These are phyloP conservation scores for Choiromyces venosus DNA, from an alignment of 495 filamentous ascomycete species.

Conservation along the genomic window DNA sequence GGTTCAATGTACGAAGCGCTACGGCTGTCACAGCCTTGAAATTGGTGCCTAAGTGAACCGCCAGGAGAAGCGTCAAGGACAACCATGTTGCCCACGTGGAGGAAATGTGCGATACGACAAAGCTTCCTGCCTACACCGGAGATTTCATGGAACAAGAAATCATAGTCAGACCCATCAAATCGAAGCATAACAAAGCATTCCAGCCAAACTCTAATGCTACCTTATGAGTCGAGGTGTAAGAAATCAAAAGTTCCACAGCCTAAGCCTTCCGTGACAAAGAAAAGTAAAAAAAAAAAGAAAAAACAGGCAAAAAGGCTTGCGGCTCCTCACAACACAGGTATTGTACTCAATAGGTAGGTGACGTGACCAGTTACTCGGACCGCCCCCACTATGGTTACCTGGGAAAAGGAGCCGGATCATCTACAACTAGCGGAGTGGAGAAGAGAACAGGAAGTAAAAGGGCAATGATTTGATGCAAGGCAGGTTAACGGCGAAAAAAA, in stretches of 20 bases:
- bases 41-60: slow-evolving; percentile 72
- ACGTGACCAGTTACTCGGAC: slow-evolving; percentile 1
- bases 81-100: slow-evolving; percentile 67
- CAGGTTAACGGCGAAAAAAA: slow-evolving; percentile 17
- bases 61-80: slow-evolving; percentile 64
- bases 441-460: neutral
- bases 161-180: neutral
- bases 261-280: neutral
- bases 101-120: slow-evolving; percentile 71
- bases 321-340: neutral
- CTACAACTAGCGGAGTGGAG: neutral
- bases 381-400: neutral
- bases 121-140: slow-evolving; percentile 58
- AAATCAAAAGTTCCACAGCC: neutral
- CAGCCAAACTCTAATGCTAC: neutral
- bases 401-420: neutral
- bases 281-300: neutral
- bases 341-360: neutral
- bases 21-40: slow-evolving; percentile 80
- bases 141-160: neutral
- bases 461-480: slow-evolving; percentile 1
- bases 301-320: slow-evolving; percentile 2
- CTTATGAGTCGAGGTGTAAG: neutral
- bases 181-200: slow-evolving; percentile 3
- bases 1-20: slow-evolving; percentile 76